Conservation (phyloP, 2,329 filamentous ascomycete genomes). For the Zymoseptoria pseudotritici region DNA sequence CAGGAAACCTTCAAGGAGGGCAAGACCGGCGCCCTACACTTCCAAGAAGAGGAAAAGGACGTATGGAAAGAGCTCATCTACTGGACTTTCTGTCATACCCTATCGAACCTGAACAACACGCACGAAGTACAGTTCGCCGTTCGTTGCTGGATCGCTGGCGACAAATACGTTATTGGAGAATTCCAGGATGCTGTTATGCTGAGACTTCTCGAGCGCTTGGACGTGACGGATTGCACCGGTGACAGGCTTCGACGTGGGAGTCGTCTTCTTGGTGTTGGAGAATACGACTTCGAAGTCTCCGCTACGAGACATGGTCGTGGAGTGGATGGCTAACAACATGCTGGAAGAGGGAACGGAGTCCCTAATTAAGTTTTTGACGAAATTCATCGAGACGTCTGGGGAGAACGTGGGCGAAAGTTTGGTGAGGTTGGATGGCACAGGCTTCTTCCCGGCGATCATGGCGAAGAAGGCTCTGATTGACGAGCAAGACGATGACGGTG, state of each 20-base stretch:
- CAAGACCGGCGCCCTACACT: background rate
- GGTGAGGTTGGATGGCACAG: background rate
- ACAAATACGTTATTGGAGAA: conserved; percentile 4
- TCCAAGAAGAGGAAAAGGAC: conserved; percentile 4
- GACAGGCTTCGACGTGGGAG: no score
- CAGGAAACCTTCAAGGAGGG: background rate
- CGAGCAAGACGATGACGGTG: no score
- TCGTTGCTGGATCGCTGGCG: conserved; percentile 5
- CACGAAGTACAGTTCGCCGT: no score
- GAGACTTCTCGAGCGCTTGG: background rate
- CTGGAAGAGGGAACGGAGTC: background rate
- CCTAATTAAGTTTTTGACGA: no score
- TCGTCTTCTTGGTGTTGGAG: no score
- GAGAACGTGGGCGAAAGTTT: no score
- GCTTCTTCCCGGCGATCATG: background rate
- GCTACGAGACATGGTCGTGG: background rate
- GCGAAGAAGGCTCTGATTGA: background rate
- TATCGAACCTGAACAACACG: no score
- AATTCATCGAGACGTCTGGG: no score
- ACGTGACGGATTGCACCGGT: background rate
- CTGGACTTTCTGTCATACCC: background rate
- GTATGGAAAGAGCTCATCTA: conserved; percentile 4
- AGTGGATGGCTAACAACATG: background rate
- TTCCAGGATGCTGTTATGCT: conserved; percentile 6
- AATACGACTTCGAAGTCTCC: no score